phyloP scores from a whole-genome alignment of 441 rosid genomes.

The Raphanus hybrid region DNA sequence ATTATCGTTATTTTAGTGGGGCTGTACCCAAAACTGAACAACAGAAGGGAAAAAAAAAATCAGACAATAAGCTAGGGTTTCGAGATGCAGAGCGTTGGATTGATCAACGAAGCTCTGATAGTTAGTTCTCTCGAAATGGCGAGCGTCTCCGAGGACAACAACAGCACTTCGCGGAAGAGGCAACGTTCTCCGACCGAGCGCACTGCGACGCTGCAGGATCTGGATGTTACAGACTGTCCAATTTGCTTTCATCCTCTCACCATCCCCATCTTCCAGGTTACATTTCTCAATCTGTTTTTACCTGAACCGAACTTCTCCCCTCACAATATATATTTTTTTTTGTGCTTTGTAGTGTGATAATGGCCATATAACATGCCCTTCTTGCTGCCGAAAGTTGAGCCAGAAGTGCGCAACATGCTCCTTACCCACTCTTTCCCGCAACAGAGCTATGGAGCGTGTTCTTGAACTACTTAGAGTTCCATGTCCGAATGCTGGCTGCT shows the following conservation, averaged over 20 bases:
- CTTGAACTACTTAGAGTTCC: background rate
- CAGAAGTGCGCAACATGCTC: background rate
- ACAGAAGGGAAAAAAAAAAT: too few species aligned
- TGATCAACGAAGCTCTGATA: too few species aligned
- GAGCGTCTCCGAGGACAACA: too few species aligned
- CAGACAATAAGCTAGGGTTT: too few species aligned
- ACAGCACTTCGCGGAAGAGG: too few species aligned
- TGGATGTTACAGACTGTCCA: conserved; percentile 10
- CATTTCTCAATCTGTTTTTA: background rate
- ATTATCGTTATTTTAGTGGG: too few species aligned
- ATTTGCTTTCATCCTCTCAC: background rate
- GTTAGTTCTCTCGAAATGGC: too few species aligned
- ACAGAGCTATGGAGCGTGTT: conserved; percentile 7
- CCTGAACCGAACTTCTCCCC: background rate
- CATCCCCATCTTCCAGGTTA: background rate
- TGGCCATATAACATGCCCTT: background rate
- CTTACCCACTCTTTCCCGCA: background rate
- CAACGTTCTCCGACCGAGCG: background rate
- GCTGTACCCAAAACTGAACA: too few species aligned
- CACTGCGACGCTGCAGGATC: conserved; percentile 1
- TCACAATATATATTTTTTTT: background rate
- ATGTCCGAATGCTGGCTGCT: conserved; percentile 12
- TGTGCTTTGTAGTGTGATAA: background rate
- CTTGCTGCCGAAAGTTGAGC: background rate
- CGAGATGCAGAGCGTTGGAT: too few species aligned